A percentile compares a stretch with the other conserved stretches of the same genome.
Conservation (phyloP, 192 early-diverging fungal species). For the Lunasporangiospora selenospora region DNA sequence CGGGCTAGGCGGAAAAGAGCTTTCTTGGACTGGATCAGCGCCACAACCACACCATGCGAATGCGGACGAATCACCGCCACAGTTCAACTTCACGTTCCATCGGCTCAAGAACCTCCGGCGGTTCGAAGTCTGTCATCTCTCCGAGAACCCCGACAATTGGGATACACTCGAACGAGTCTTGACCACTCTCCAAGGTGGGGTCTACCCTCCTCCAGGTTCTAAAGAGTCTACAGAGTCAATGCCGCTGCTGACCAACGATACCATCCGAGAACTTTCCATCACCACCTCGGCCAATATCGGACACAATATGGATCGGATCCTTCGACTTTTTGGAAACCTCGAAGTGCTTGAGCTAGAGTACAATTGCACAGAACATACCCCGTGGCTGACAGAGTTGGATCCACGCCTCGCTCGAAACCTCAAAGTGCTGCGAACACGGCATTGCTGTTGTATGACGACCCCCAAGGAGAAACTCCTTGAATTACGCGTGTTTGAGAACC, state of each 20-base stretch:
- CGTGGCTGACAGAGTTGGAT: neutral
- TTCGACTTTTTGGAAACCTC: neutral
- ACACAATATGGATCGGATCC: neutral
- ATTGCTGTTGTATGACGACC: neutral
- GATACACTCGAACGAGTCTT: conserved; percentile 2
- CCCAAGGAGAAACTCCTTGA: neutral
- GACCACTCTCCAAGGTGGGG: neutral
- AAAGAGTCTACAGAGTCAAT: too few relatives aligned
- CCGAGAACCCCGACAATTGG: neutral
- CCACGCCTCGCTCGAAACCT: too few relatives aligned
- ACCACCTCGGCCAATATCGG: neutral
- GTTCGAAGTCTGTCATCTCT: conserved; percentile 1
- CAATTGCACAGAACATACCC: neutral
- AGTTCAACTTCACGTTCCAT: conserved; percentile 3
- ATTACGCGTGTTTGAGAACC: neutral
- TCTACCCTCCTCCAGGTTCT: too few relatives aligned
- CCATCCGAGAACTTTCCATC: neutral
- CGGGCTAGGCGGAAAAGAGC: neutral
- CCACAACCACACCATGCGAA: too few relatives aligned
- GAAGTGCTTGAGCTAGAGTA: neutral
- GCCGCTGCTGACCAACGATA: neutral
- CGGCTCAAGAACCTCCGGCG: neutral
- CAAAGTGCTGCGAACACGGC: neutral
- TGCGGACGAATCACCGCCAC: too few relatives aligned
- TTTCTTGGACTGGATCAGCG: too few relatives aligned